Percentiles rank a stretch among this genome's conserved stretches.
Conservation (phyloP, 768 basidiomycete species). For the Tricholoma terreum region DNA sequence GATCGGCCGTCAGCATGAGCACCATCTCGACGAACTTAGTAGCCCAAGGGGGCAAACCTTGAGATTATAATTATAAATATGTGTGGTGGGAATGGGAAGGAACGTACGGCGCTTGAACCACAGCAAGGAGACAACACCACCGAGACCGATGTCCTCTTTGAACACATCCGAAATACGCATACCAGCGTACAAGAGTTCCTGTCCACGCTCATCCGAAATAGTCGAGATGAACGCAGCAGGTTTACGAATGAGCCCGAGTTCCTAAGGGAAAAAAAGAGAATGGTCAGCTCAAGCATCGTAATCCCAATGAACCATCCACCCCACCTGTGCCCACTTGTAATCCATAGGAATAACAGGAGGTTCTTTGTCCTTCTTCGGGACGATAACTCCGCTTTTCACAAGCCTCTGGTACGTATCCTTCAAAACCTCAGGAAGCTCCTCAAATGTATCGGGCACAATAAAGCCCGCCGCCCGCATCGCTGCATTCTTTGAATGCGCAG, state of each 20-base stretch:
- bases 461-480: slow-evolving; percentile 95
- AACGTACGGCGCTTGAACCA: slow-evolving; percentile 92
- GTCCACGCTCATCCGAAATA: slow-evolving; percentile 98
- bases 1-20: slow-evolving; percentile 97
- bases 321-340: slow-evolving; percentile 95
- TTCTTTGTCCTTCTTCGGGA: slow-evolving; percentile 72
- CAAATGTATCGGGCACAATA: slow-evolving; percentile 96
- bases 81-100: slow-evolving; percentile 9
- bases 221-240: slow-evolving; percentile 99
- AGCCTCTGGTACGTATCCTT: slow-evolving; percentile 83
- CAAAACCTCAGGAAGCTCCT: slow-evolving; percentile 86
- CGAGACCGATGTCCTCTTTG: slow-evolving; percentile 94
- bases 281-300: neutral
- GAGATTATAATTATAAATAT: neutral
- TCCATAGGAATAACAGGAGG: slow-evolving; percentile 99
- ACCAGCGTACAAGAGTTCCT: slow-evolving; percentile 96
- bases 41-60: slow-evolving; percentile 83
- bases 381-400: slow-evolving; percentile 64
- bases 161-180: slow-evolving; percentile 99
- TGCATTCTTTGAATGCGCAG: slow-evolving; percentile 95
- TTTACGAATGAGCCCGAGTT: slow-evolving; percentile 97
- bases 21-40: slow-evolving; percentile 99
- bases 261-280: slow-evolving; percentile 31
- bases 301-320: slow-evolving; percentile 16
- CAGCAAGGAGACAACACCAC: slow-evolving; percentile 91